Evolutionary conservation across 106 monocot genomes (phyloP).

Genomic region (Acanthochlamys bracteata): DNA sequence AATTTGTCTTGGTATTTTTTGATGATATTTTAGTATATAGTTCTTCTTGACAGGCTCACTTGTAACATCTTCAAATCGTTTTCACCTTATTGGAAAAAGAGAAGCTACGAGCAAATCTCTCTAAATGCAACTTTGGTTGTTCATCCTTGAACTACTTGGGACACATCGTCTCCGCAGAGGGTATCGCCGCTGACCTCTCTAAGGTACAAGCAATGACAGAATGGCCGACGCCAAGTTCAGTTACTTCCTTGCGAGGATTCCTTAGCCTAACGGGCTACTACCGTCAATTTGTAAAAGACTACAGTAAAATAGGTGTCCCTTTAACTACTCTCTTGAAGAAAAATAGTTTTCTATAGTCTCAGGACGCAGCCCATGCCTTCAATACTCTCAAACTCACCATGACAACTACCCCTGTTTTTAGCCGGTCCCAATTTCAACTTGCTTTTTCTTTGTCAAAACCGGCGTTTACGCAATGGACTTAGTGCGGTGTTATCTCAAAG

Average conservation of each 20-base stretch:
- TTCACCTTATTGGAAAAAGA: too few relatives aligned
- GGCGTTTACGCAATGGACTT: constrained; percentile 14
- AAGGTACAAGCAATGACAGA: constrained; percentile 9
- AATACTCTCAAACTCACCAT: constrained; percentile 1
- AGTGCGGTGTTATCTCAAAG: constrained; percentile 5
- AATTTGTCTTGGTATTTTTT: too few relatives aligned
- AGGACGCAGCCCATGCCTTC: constrained; percentile 1
- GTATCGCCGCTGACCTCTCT: background rate
- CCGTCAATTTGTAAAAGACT: background rate
- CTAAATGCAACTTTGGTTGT: too few relatives aligned
- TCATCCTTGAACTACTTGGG: constrained; percentile 9
- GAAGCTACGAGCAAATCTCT: too few relatives aligned
- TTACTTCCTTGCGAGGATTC: constrained; percentile 10
- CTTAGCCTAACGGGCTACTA: constrained; percentile 14
- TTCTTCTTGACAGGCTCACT: too few relatives aligned
- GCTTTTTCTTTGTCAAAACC: constrained; percentile 5
- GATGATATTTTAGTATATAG: too few relatives aligned
- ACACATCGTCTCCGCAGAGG: background rate
- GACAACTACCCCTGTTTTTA: constrained; percentile 11
- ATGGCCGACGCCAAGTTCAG: background rate
- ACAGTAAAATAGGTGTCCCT: background rate
- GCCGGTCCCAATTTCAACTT: constrained; percentile 11
- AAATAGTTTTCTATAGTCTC: background rate
- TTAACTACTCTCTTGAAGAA: constrained; percentile 6
- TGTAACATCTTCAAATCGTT: too few relatives aligned